These are phyloP conservation scores for Diaporthe batatas DNA, from an alignment of 2,329 filamentous ascomycete genomes.

Conservation along the genomic window DNA sequence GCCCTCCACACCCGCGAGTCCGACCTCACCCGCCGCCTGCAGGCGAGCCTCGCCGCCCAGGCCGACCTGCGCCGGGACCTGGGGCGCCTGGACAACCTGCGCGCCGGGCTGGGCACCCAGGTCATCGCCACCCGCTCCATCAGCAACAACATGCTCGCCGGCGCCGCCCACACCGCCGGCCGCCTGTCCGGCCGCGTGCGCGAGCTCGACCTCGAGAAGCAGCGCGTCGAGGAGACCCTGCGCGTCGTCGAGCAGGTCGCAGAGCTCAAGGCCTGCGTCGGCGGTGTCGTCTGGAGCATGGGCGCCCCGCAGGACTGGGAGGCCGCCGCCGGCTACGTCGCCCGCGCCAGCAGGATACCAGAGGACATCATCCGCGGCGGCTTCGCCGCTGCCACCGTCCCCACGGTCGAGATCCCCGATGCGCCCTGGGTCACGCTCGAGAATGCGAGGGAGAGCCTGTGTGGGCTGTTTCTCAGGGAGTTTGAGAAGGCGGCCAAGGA, in stretches of 20 bases:
- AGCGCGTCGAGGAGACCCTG: constrained; percentile 89
- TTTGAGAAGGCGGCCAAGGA: constrained; percentile 93
- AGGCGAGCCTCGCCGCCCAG: constrained; percentile 84
- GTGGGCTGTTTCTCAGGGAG: constrained; percentile 90
- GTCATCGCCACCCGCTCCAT: constrained; percentile 85
- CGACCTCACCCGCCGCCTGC: constrained; percentile 78
- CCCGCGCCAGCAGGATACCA: constrained; percentile 85
- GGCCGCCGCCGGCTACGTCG: constrained; percentile 90
- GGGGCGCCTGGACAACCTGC: constrained; percentile 86
- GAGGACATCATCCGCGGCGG: constrained; percentile 82
- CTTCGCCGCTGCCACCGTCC: constrained; percentile 93
- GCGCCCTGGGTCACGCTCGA: constrained; percentile 89
- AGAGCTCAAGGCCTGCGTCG: constrained; percentile 95
- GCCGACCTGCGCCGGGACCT: constrained; percentile 89
- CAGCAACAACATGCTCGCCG: constrained; percentile 90
- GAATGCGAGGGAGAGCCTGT: constrained; percentile 88
- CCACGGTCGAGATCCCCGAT: constrained; percentile 95
- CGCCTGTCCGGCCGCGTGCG: constrained; percentile 90
- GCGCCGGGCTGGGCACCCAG: constrained; percentile 89
- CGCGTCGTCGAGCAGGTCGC: constrained; percentile 95
- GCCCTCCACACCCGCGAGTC: constrained; percentile 83
- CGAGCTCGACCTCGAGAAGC: constrained; percentile 90
- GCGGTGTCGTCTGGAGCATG: constrained; percentile 96
- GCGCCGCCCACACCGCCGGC: constrained; percentile 86
- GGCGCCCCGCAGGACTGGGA: constrained; percentile 99